Conservation (phyloP, 1,284 basidiomycete species). For the Leccinum ponderosum region DNA sequence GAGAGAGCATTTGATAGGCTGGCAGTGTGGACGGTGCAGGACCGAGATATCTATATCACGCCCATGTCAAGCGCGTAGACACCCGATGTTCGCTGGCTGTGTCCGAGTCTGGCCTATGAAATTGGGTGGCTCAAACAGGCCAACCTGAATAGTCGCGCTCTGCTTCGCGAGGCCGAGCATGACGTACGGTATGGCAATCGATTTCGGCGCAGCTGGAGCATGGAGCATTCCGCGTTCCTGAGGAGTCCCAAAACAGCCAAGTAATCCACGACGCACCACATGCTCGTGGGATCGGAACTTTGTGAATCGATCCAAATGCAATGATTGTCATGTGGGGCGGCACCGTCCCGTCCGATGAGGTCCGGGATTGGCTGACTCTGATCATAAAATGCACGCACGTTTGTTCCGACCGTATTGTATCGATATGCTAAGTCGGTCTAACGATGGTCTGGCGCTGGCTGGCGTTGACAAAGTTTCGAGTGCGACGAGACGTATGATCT, state of each 20-base stretch:
- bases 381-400: neutral
- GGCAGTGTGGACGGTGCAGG: too few relatives aligned
- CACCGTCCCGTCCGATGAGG: neutral
- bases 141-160: neutral
- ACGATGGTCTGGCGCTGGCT: neutral
- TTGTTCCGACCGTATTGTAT: neutral
- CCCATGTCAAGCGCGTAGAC: too few relatives aligned
- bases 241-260: neutral
- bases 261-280: neutral
- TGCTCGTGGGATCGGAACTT: neutral
- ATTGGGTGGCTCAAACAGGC: neutral
- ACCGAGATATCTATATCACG: too few relatives aligned
- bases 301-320: neutral
- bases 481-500: neutral
- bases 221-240: neutral
- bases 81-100: too few relatives aligned
- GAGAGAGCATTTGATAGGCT: too few relatives aligned
- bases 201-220: neutral
- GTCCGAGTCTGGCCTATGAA: too few relatives aligned
- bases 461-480: neutral
- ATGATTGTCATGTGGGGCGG: neutral
- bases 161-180: neutral
- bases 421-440: neutral
- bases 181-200: neutral
- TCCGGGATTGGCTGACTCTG: neutral